phyloP scores from a whole-genome alignment of 257 asterid species.

The Rhazya stricta region DNA sequence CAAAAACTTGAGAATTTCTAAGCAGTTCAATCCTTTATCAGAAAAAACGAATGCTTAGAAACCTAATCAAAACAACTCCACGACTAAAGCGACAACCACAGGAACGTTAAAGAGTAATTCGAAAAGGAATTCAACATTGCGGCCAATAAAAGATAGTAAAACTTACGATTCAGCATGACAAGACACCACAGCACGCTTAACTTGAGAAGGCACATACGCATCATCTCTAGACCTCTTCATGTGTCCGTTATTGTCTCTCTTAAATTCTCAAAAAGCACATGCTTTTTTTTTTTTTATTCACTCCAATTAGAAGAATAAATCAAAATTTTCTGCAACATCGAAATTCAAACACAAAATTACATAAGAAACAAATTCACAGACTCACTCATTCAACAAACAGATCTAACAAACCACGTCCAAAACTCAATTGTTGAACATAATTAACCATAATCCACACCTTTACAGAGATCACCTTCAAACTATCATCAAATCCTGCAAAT shows the following conservation, averaged over 20 bases:
- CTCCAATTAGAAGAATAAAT: constrained; percentile 33
- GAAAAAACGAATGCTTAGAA: not conserved
- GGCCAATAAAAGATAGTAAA: not conserved
- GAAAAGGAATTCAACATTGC: not conserved
- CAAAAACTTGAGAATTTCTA: constrained; percentile 4
- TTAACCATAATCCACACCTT: constrained; percentile 35
- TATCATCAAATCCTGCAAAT: constrained; percentile 28
- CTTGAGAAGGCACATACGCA: constrained; percentile 42
- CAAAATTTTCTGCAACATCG: constrained; percentile 30
- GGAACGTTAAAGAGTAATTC: not conserved
- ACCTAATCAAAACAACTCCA: constrained; percentile 1
- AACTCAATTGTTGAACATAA: constrained; percentile 24
- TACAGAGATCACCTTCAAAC: constrained; percentile 46
- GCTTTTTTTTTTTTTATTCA: constrained; percentile 32
- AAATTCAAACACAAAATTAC: constrained; percentile 7
- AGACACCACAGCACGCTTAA: constrained; percentile 47
- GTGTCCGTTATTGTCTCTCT: constrained; percentile 19
- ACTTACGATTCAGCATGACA: constrained; percentile 28
- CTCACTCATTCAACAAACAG: constrained; percentile 35
- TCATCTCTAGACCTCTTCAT: constrained; percentile 81
- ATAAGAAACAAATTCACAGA: constrained; percentile 19
- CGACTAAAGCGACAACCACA: not conserved
- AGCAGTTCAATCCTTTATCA: not conserved
- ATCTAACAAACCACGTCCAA: constrained; percentile 44
- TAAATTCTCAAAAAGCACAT: constrained; percentile 28